Conservation (phyloP, 2,329 filamentous ascomycete species). For the Sclerotinia subarctica region DNA sequence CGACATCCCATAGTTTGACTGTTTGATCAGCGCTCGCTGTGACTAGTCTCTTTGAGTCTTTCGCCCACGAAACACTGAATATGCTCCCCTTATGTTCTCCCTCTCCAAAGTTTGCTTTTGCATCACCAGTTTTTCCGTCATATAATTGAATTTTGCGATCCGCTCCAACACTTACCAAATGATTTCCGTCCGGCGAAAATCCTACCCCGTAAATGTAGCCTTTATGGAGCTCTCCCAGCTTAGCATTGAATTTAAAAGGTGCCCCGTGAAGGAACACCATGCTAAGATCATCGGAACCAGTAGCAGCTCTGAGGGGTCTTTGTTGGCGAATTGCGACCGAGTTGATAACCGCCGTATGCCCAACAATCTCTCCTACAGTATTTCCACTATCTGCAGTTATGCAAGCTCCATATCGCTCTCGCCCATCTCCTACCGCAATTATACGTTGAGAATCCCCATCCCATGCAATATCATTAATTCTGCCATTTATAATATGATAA, state of each 20-base stretch:
- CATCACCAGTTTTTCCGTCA: constrained; percentile 91
- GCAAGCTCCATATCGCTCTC: constrained; percentile 89
- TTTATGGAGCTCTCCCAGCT: constrained; percentile 72
- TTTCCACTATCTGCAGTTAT: constrained; percentile 96
- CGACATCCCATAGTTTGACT: constrained; percentile 89
- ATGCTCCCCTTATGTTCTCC: constrained; percentile 90
- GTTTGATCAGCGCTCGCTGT: constrained; percentile 94
- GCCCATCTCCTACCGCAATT: constrained; percentile 93
- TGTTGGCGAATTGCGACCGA: constrained; percentile 85
- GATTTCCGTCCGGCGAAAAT: constrained; percentile 83
- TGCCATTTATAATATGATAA: constrained; percentile 89
- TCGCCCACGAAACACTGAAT: constrained; percentile 85
- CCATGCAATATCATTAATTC: constrained; percentile 96
- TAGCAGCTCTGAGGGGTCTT: constrained; percentile 85
- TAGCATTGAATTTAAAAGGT: constrained; percentile 94
- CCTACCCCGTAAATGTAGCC: constrained; percentile 85
- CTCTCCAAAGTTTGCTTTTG: constrained; percentile 69
- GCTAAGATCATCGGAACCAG: constrained; percentile 84
- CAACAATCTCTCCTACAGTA: constrained; percentile 88
- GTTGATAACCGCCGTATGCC: constrained; percentile 89
- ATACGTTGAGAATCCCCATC: constrained; percentile 95
- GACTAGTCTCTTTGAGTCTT: constrained; percentile 79
- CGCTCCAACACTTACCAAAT: constrained; percentile 84
- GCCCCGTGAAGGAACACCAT: constrained; percentile 91
- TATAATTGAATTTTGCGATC: constrained; percentile 92